phyloP scores from a whole-genome alignment of 2,329 filamentous ascomycete species.

The Madurella fahalii region DNA sequence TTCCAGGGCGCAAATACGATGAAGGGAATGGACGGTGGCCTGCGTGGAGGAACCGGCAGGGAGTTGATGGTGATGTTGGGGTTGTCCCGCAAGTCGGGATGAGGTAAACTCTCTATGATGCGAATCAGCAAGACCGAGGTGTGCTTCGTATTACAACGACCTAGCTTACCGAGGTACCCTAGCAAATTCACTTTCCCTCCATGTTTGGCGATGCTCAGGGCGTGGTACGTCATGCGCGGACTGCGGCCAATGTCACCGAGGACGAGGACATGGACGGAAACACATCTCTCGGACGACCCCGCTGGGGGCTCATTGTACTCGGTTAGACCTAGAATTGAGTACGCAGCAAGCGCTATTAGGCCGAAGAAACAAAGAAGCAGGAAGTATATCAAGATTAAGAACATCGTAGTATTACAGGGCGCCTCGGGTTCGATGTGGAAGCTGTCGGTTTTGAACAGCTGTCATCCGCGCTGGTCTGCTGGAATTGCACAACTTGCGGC shows the following conservation, averaged over 20 bases:
- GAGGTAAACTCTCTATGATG: conserved; percentile 66
- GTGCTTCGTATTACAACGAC: not conserved
- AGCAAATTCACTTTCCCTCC: conserved; percentile 79
- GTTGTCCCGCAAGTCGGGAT: conserved; percentile 70
- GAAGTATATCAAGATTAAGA: conserved; percentile 4
- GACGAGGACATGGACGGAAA: conserved; percentile 74
- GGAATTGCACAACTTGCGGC: too few species aligned
- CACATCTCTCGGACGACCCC: conserved; percentile 15
- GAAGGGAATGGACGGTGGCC: conserved; percentile 68
- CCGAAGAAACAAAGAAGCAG: conserved; percentile 18
- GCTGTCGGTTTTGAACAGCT: not conserved
- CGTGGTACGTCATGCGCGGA: conserved; percentile 98
- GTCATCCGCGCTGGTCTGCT: not conserved
- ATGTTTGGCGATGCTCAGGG: conserved; percentile 80
- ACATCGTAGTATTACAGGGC: conserved; percentile 4
- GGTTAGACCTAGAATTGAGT: conserved; percentile 14
- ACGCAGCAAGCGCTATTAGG: conserved; percentile 19
- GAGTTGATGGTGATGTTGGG: conserved; percentile 67
- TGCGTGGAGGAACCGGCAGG: conserved; percentile 62
- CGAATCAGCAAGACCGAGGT: not conserved
- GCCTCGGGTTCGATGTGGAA: not conserved
- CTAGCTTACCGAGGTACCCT: conserved; percentile 69
- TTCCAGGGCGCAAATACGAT: conserved; percentile 76
- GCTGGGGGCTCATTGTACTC: conserved; percentile 18
- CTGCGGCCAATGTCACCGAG: conserved; percentile 93